phyloP scores from a whole-genome alignment of 140 eudicot species.

The Anethum foeniculum region DNA sequence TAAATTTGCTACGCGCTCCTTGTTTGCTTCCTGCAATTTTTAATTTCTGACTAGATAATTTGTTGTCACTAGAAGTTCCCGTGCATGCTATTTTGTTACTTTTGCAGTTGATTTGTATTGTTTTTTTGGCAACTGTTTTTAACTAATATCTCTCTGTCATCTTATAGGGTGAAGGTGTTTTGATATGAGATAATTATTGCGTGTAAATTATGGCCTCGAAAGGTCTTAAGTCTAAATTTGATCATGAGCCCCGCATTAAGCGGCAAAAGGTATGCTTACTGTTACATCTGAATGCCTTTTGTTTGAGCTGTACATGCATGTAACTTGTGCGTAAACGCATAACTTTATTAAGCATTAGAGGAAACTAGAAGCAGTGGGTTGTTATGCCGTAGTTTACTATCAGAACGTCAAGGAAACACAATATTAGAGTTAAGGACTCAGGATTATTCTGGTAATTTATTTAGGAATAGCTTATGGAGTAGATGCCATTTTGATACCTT shows the following conservation, averaged over 20 bases:
- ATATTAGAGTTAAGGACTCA: neutral
- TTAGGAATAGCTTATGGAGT: neutral
- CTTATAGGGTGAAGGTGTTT: slow-evolving; percentile 15
- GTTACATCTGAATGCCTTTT: neutral
- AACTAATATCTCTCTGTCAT: neutral
- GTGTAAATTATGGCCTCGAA: slow-evolving; percentile 81
- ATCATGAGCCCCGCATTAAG: slow-evolving; percentile 72
- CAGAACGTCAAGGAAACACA: neutral
- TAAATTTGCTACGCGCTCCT: no score
- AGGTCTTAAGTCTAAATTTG: slow-evolving; percentile 91
- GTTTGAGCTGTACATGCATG: neutral
- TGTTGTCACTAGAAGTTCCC: neutral
- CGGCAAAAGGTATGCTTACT: slow-evolving; percentile 63
- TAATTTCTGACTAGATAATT: neutral
- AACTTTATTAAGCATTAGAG: neutral
- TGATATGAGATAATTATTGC: slow-evolving; percentile 31
- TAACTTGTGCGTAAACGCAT: neutral
- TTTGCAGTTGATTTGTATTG: neutral
- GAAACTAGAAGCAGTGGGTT: neutral
- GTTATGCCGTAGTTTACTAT: neutral
- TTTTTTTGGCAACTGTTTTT: neutral
- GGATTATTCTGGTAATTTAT: neutral
- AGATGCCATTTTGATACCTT: neutral
- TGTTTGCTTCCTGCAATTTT: neutral
- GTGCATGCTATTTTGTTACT: neutral